Base-by-base conservation (phyloP, 805 yeast species). In the Pichia thaimueangensis region DNA sequence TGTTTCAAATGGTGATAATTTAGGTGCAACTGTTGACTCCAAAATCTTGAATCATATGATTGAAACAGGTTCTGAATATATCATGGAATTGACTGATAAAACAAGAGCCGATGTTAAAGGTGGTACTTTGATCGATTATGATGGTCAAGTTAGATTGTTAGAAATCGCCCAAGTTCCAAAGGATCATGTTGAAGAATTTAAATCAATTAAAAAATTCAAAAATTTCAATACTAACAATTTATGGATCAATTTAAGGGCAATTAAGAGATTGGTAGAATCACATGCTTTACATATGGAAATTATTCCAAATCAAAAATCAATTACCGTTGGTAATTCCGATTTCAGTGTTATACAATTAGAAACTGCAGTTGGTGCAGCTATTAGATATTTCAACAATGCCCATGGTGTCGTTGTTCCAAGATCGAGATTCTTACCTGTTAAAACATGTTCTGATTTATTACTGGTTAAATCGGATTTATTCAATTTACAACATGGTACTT, bases 41-140 rank as follows among this genome's bases (percentile, higher is more conserved):
- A 79, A 82, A 63, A 87, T 93, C 52, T 74, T 93, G 59, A 78
- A 82, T 66, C 96, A 93, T 71, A 89, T 93, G 95, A 67, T 87
- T 51, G 93, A 86, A 59, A 76, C 95, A 28, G 82, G 82, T 44
- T 80, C 96, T 43, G 97, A 93, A 70, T 93, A 91, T 67, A 80
- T 93, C 54, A 93, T 93, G 98, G 98, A 93, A 70, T 79, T 93
- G 65, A 93, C 98, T 42, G 96, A 91, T 70, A 93, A 93, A 73
- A 93, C 98, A 39, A 82, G 97, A 67, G 98, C 98, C 28, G 98
- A 93, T 65, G 98, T 93, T 60, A 93, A 93, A 70, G 98, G 98
- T 73, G 98, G 97, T 73, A 93, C 97, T 53, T 78, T 93, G 65
- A 89, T 93, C 65, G 87, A 87, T 68, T 93, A 93, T 67, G 91